phyloP scores from a whole-genome alignment of 768 basidiomycete genomes.

The Phylloporus rhodoxanthus region DNA sequence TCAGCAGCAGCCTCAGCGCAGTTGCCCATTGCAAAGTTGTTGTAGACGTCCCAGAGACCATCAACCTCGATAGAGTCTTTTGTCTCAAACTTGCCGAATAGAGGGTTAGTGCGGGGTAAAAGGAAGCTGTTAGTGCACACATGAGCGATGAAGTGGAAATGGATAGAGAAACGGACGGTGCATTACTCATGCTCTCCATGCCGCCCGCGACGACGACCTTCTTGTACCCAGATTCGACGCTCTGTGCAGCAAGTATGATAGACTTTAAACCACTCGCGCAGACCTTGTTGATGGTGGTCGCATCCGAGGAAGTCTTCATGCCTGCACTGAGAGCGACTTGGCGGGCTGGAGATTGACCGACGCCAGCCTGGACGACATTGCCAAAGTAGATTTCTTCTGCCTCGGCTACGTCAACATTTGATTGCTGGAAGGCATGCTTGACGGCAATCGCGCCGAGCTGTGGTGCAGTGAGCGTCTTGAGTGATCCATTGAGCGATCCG shows the following conservation, averaged over 20 bases:
- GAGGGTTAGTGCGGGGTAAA: constrained; percentile 71
- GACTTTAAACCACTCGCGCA: constrained; percentile 97
- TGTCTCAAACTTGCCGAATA: constrained; percentile 84
- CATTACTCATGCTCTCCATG: constrained; percentile 99
- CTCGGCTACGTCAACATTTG: constrained; percentile 69
- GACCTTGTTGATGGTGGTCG: constrained; percentile 99
- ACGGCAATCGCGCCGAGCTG: constrained; percentile 86
- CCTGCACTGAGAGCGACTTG: constrained; percentile 95
- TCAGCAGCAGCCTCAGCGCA: constrained; percentile 85
- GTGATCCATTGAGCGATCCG: constrained; percentile 83
- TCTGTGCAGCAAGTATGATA: constrained; percentile 89
- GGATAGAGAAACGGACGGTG: constrained; percentile 63
- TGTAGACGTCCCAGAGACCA: constrained; percentile 96
- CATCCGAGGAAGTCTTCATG: constrained; percentile 78
- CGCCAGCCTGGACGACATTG: constrained; percentile 95
- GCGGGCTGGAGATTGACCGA: constrained; percentile 96
- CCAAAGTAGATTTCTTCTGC: constrained; percentile 98
- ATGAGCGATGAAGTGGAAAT: constrained; percentile 4
- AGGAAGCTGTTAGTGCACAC: constrained; percentile 52
- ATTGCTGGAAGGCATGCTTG: constrained; percentile 82
- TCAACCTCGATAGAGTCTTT: constrained; percentile 87
- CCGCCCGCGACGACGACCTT: constrained; percentile 89
- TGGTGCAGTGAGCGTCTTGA: constrained; percentile 85
- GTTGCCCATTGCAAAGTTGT: constrained; percentile 97
- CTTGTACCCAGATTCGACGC: constrained; percentile 80